Conservation (phyloP, 345 rosid genomes). For the Acer saccharum region DNA sequence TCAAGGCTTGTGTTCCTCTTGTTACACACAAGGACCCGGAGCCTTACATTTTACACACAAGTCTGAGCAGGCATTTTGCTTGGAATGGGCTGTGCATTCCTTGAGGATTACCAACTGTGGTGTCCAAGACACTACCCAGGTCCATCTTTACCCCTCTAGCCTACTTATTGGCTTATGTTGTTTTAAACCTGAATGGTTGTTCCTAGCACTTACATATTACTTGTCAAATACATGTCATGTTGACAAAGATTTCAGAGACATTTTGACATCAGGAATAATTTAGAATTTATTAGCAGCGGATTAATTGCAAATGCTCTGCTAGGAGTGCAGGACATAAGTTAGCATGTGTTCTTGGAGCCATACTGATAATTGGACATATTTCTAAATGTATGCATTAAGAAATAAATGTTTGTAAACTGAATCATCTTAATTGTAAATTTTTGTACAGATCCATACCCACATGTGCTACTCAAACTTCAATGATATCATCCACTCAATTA, state of each 20-base stretch:
- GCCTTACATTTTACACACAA: too few species aligned
- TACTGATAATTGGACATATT: neutral
- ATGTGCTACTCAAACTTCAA: conserved; percentile 81
- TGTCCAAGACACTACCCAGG: conserved; percentile 59
- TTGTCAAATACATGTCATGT: neutral
- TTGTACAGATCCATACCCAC: conserved; percentile 60
- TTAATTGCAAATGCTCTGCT: neutral
- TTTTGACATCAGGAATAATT: neutral
- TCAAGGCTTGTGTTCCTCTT: too few species aligned
- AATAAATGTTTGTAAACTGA: neutral
- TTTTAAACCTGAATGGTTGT: neutral
- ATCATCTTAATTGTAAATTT: neutral
- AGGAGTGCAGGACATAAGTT: neutral
- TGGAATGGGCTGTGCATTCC: conserved; percentile 63
- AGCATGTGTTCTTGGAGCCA: neutral
- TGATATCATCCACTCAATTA: conserved; percentile 64
- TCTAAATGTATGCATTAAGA: neutral
- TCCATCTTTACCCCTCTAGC: conserved; percentile 17
- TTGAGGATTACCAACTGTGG: conserved; percentile 57
- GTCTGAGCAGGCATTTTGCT: conserved; percentile 52
- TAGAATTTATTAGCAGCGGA: neutral
- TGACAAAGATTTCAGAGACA: neutral
- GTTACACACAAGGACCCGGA: too few species aligned
- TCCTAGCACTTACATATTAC: neutral
- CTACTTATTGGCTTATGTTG: neutral